Evolutionary conservation across 768 basidiomycete species (phyloP).

Genomic region (Sistotremastrum niveocremeum): DNA sequence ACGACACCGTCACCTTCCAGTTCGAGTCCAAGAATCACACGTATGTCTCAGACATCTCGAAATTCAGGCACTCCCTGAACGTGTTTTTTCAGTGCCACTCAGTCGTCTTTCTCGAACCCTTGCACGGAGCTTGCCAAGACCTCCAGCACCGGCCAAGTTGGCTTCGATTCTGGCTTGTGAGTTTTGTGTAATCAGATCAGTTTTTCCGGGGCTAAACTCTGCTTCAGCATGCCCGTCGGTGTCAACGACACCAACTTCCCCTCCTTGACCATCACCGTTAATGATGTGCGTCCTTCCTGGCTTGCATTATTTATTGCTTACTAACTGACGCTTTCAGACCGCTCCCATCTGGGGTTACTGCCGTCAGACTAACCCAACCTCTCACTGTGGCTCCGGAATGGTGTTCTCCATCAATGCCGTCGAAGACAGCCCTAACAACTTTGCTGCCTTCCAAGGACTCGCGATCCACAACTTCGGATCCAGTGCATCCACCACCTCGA

Average conservation of each 20-base stretch:
- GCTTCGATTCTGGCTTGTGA: conserved; percentile 38
- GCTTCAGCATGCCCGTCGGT: conserved; percentile 35
- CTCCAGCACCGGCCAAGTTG: conserved; percentile 17
- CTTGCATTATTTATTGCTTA: background rate
- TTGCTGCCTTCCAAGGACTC: conserved; percentile 36
- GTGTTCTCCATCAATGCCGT: conserved; percentile 44
- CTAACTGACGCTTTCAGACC: conserved; percentile 19
- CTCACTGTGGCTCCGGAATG: conserved; percentile 46
- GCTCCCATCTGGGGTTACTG: conserved; percentile 46
- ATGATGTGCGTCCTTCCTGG: conserved; percentile 25
- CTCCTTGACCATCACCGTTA: conserved; percentile 37
- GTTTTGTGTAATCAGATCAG: no score
- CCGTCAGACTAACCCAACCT: conserved; percentile 19
- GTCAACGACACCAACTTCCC: conserved; percentile 30
- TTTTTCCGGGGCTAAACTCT: no score
- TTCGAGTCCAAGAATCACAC: conserved; percentile 39
- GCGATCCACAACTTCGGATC: conserved; percentile 20
- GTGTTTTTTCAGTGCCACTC: conserved; percentile 18
- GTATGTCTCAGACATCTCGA: conserved; percentile 4
- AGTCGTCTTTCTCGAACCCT: conserved; percentile 26
- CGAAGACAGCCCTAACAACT: conserved; percentile 34
- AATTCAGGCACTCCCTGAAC: background rate
- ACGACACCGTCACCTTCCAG: conserved; percentile 36
- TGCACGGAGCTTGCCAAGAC: conserved; percentile 25
- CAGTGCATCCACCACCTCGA: no score